Conservation (phyloP, 2,329 filamentous ascomycete species). For the Claviceps cyperi region DNA sequence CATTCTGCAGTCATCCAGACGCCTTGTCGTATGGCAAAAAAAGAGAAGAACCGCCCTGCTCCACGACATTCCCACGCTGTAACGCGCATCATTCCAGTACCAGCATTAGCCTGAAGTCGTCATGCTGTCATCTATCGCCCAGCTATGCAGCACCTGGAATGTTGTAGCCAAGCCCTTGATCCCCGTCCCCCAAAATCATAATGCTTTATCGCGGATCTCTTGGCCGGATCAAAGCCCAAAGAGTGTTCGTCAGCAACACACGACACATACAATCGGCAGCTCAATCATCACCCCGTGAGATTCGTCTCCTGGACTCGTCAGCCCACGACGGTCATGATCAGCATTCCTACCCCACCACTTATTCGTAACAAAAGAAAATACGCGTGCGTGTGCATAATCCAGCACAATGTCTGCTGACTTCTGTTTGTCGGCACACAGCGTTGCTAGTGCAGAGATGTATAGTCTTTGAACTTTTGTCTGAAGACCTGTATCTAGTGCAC, state of each 20-base stretch:
- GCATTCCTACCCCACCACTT: too few relatives aligned
- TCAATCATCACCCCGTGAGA: not conserved
- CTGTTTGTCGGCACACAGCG: conserved; percentile 9
- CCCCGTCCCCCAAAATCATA: not conserved
- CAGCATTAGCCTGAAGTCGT: not conserved
- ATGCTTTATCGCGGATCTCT: not conserved
- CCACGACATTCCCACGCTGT: not conserved
- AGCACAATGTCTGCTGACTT: conserved; percentile 11
- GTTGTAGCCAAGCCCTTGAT: not conserved
- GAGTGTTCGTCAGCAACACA: not conserved
- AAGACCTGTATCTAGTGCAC: not conserved
- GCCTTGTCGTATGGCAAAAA: conserved; percentile 7
- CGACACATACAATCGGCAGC: not conserved
- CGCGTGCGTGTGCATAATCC: conserved; percentile 12
- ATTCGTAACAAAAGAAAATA: conserved; percentile 1
- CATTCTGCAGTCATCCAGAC: conserved; percentile 4
- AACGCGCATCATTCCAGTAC: not conserved
- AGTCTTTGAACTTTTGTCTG: conserved; percentile 3
- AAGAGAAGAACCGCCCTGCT: conserved; percentile 1
- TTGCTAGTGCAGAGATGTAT: conserved; percentile 2
- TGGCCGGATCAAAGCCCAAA: not conserved
- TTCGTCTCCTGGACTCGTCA: not conserved
- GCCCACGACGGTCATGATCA: not conserved
- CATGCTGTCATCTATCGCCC: not conserved
- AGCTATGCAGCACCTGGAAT: not conserved